Evolutionary conservation across 352 stramenopile species (phyloP).

Genomic region (Globisporangium uncinulatum): DNA sequence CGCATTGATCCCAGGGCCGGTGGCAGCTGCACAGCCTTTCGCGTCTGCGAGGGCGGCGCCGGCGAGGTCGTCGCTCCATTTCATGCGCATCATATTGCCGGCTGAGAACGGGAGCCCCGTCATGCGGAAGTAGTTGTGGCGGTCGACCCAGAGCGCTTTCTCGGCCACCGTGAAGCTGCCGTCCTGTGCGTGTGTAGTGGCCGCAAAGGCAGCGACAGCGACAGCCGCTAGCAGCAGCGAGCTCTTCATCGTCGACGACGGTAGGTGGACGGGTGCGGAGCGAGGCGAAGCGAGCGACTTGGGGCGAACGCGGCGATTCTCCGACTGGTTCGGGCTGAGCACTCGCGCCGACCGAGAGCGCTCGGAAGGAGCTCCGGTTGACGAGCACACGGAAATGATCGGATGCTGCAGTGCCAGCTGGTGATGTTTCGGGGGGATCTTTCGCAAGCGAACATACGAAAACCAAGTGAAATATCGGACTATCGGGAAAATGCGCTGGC

Average conservation of each 20-base stretch:
- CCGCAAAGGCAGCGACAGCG: neutral
- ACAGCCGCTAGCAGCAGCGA: slow-evolving; percentile 4
- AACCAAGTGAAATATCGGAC: too few species aligned
- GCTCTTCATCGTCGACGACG: slow-evolving; percentile 9
- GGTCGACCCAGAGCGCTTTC: slow-evolving; percentile 65
- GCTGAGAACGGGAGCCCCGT: slow-evolving; percentile 59
- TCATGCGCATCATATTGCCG: slow-evolving; percentile 59
- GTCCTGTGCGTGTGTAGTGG: slow-evolving; percentile 11
- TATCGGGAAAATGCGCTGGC: too few species aligned
- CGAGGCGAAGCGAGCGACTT: too few species aligned
- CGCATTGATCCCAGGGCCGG: slow-evolving; percentile 36
- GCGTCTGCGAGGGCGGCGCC: slow-evolving; percentile 31
- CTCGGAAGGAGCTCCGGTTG: too few species aligned
- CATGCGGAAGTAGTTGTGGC: slow-evolving; percentile 76
- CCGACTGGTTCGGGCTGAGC: too few species aligned
- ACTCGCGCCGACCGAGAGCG: too few species aligned
- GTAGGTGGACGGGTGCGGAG: too few species aligned
- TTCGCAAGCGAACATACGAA: too few species aligned
- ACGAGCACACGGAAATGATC: too few species aligned
- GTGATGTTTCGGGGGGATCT: too few species aligned
- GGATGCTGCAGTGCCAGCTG: too few species aligned
- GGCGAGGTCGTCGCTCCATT: slow-evolving; percentile 47
- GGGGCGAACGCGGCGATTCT: too few species aligned
- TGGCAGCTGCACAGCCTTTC: slow-evolving; percentile 28
- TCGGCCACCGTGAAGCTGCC: slow-evolving; percentile 23